Conservation (phyloP, 2,329 filamentous ascomycete genomes). For the Camptophora hylomeconis region DNA sequence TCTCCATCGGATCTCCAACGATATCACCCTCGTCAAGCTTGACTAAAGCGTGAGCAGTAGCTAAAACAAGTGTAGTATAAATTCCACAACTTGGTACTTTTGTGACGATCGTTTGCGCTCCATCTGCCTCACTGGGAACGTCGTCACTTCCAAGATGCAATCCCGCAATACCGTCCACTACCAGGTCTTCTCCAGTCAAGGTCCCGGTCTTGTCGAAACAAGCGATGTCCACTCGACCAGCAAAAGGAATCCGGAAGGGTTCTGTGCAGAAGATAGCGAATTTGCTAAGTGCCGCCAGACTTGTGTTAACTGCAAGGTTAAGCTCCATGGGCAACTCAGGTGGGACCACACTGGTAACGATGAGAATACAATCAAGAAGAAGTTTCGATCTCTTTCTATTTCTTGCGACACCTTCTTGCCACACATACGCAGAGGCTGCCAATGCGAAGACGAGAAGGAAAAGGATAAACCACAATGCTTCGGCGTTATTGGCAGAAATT, state of each 20-base stretch:
- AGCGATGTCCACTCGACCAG: slow-evolving; percentile 85
- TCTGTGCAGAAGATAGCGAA: slow-evolving; percentile 98
- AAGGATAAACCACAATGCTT: slow-evolving; percentile 93
- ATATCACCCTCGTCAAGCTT: slow-evolving; percentile 95
- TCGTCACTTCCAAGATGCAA: slow-evolving; percentile 59
- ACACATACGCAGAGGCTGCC: slow-evolving; percentile 97
- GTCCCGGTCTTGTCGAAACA: slow-evolving; percentile 99
- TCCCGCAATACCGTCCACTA: slow-evolving; percentile 93
- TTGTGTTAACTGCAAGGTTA: slow-evolving; percentile 93
- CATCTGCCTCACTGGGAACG: slow-evolving; percentile 59
- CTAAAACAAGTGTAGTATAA: slow-evolving; percentile 83
- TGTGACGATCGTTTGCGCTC: slow-evolving; percentile 68
- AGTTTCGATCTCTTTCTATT: slow-evolving; percentile 97
- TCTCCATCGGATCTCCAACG: slow-evolving; percentile 98
- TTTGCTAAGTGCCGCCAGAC: slow-evolving; percentile 83
- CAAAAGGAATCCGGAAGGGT: slow-evolving; percentile 94
- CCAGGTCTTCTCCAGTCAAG: slow-evolving; percentile 86
- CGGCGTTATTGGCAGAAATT: slow-evolving; percentile 94
- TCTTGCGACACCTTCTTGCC: slow-evolving; percentile 87
- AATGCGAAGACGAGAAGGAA: slow-evolving; percentile 94
- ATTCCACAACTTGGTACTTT: slow-evolving; percentile 57
- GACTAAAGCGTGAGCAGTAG: slow-evolving; percentile 87
- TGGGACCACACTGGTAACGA: slow-evolving; percentile 95
- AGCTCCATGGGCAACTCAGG: slow-evolving; percentile 97
- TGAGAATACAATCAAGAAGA: slow-evolving; percentile 90